A percentile compares a stretch with the other conserved stretches of the same genome.
These are phyloP conservation scores for Strigomonas galati DNA, from an alignment of 208 protist species.

Conservation along the genomic window DNA sequence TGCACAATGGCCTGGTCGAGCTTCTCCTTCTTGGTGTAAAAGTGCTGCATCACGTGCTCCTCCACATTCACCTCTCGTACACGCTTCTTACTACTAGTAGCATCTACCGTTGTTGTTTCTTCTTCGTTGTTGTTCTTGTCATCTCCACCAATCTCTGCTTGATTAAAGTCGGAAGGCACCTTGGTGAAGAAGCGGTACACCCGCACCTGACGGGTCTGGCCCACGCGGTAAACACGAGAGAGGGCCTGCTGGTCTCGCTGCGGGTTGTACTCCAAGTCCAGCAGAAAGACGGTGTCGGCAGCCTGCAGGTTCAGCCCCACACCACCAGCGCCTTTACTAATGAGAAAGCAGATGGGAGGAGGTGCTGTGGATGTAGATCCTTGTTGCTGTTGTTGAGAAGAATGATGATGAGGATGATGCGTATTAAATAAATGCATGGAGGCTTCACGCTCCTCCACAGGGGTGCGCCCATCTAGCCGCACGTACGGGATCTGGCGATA, in stretches of 20 bases:
- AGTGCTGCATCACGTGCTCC: conserved; percentile 23
- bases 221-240: conserved; percentile 95
- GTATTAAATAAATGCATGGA: conserved; percentile 86
- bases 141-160: too few relatives aligned
- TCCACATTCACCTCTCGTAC: not conserved
- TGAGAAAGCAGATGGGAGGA: conserved; percentile 78
- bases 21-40: conserved; percentile 46
- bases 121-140: too few relatives aligned
- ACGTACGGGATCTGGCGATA: conserved; percentile 45
- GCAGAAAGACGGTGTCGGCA: conserved; percentile 96
- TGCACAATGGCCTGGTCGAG: conserved; percentile 41
- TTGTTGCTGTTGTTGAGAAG: not conserved
- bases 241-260: conserved; percentile 95
- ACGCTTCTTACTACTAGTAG: too few relatives aligned
- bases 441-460: conserved; percentile 48
- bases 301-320: conserved; percentile 96
- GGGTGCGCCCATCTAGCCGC: conserved; percentile 63
- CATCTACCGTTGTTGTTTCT: too few relatives aligned
- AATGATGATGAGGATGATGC: not conserved
- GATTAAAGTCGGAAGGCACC: too few relatives aligned
- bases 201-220: conserved; percentile 92
- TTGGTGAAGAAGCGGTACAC: conserved; percentile 90
- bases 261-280: conserved; percentile 96
- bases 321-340: conserved; percentile 95
- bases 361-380: not conserved